These are phyloP conservation scores for Comarum palustre DNA, from an alignment of 306 rosid genomes.

Conservation along the genomic window DNA sequence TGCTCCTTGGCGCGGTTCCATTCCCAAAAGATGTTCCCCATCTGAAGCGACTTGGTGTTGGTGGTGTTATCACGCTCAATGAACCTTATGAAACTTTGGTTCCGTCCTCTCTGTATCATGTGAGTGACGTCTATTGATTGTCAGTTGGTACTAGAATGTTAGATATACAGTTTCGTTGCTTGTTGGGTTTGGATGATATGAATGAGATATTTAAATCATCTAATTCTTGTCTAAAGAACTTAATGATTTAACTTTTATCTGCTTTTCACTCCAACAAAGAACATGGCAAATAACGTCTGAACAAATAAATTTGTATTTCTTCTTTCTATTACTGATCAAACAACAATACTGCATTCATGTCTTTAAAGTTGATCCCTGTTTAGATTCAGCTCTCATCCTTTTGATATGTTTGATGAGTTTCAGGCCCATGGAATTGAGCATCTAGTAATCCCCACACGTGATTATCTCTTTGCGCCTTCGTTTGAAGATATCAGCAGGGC, in stretches of 20 bases:
- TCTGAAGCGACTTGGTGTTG: slow-evolving; percentile 88
- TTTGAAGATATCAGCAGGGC: slow-evolving; percentile 72
- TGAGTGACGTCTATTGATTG: slow-evolving; percentile 31
- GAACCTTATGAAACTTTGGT: slow-evolving; percentile 95
- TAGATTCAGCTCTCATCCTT: slow-evolving; percentile 6
- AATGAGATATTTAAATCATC: background rate
- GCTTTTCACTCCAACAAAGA: background rate
- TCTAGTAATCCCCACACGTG: slow-evolving; percentile 87
- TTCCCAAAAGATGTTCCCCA: slow-evolving; percentile 91
- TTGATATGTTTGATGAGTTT: slow-evolving; percentile 34
- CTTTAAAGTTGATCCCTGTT: slow-evolving; percentile 9
- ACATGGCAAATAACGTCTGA: background rate
- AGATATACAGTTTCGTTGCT: background rate
- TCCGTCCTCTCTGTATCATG: slow-evolving; percentile 67
- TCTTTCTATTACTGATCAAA: background rate
- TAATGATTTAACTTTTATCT: background rate
- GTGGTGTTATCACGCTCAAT: slow-evolving; percentile 89
- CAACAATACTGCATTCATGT: background rate
- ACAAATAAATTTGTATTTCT: background rate
- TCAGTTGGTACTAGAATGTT: slow-evolving; percentile 7
- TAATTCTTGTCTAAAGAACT: background rate
- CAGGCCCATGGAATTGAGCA: slow-evolving; percentile 94
- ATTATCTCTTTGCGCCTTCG: slow-evolving; percentile 95
- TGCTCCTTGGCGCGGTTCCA: slow-evolving; percentile 91
- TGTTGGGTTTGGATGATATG: background rate